phyloP scores from a whole-genome alignment of 192 early-diverging fungal genomes.

The Podila horticola region DNA sequence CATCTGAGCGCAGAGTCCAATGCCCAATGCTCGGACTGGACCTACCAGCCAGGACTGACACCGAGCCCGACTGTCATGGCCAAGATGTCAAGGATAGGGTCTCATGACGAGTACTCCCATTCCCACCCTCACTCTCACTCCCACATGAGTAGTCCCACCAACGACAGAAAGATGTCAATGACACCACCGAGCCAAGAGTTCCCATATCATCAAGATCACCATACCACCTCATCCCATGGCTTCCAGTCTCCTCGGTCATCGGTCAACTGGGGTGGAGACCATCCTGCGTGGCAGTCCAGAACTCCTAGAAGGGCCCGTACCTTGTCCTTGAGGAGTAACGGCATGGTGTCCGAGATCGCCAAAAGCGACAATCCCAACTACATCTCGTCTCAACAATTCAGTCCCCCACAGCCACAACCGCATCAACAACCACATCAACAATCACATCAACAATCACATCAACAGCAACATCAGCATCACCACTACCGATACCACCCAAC shows the following conservation, averaged over 20 bases:
- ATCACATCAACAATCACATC: not conserved
- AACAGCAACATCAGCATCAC: not conserved
- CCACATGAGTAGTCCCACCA: constrained; percentile 13
- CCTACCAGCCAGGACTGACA: constrained; percentile 25
- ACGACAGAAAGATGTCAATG: not conserved
- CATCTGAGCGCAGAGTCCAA: constrained; percentile 62
- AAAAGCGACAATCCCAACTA: not conserved
- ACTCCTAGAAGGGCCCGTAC: not conserved
- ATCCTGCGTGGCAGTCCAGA: not conserved
- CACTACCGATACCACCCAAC: not conserved
- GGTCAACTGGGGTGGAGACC: not conserved
- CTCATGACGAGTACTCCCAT: not conserved
- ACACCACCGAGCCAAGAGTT: constrained; percentile 1
- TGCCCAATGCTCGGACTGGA: constrained; percentile 42
- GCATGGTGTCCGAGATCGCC: too few species aligned
- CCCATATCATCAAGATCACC: not conserved
- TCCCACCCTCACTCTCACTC: constrained; percentile 7
- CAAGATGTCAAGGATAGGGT: constrained; percentile 7
- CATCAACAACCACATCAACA: constrained; percentile 3
- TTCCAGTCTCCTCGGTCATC: not conserved
- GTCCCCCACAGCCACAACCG: constrained; percentile 1
- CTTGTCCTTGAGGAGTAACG: too few species aligned
- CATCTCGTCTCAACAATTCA: not conserved
- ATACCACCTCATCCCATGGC: not conserved
- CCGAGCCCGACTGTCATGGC: not conserved